Percentiles rank a stretch among this genome's conserved stretches.
These are phyloP conservation scores for Silene vulgaris DNA, from an alignment of 179 eudicot genomes.

Conservation along the genomic window DNA sequence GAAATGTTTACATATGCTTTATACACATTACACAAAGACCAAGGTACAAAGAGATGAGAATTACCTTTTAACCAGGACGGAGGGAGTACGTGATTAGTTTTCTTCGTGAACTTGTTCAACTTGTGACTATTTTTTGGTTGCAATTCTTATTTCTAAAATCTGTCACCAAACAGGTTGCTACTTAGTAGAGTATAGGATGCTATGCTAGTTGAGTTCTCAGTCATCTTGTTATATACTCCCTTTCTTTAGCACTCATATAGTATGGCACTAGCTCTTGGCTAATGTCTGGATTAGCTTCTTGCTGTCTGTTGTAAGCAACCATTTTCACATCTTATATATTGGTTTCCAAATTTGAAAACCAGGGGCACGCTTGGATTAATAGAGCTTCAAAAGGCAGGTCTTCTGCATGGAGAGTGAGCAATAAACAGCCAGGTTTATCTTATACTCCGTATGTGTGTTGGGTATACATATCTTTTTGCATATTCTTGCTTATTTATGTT, in stretches of 20 bases:
- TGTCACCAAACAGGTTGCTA: neutral
- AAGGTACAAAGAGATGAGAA: no score
- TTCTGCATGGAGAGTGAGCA: conserved; percentile 37
- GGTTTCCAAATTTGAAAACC: conserved; percentile 3
- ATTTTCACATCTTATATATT: neutral
- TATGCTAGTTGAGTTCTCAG: neutral
- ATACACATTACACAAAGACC: no score
- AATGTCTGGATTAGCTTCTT: neutral
- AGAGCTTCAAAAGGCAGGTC: conserved; percentile 32
- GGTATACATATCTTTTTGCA: neutral
- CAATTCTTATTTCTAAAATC: neutral
- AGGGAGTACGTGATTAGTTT: neutral
- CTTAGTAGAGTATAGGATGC: neutral
- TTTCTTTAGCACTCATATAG: neutral
- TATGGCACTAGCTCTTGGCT: neutral
- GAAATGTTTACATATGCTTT: no score
- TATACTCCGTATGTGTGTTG: neutral
- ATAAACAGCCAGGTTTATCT: conserved; percentile 37
- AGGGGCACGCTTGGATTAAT: conserved; percentile 35
- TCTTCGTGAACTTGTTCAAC: neutral
- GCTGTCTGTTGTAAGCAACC: neutral
- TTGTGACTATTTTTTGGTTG: neutral
- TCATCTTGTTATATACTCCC: neutral
- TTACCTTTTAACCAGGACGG: no score
- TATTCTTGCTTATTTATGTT: conserved; percentile 9